Evolutionary conservation across 1,284 basidiomycete genomes (phyloP), one percentile per base, ranked within the genome.

Genomic region (Thelephora terrestris): DNA sequence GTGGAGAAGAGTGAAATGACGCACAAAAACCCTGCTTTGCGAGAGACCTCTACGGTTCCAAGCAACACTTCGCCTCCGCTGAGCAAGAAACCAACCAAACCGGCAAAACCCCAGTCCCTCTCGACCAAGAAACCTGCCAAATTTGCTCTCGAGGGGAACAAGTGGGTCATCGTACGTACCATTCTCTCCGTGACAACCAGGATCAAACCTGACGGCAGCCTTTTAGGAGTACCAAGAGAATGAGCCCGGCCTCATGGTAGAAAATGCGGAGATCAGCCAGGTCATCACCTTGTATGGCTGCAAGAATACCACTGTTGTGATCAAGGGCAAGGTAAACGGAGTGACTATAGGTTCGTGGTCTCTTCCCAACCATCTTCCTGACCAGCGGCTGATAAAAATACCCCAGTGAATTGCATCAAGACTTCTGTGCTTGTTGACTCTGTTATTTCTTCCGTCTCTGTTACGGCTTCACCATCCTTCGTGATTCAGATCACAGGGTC

Each of bases 1-100:
- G 96, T 99, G 17, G 91, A 96, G 64, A 81, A 85, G 68, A 94
- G 88, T 57, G 84, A 97, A 65, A 95, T 95, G 93, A 98, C 93
- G 6, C 96, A 99, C 74, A 98, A 99, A 76, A 99, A 99, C 61
- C 95, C 96, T 0, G 75, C 80, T 14, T 68, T 99, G 38, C 73
- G 93, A 36, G 76, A 79, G 4, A 67, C 78, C 21, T 75, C 75
- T 49, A 70, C 71, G 16, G 90, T 91, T 18, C 78, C 86, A 40
- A 73, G 55, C 21, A 43, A 53, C 27, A 49, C 56, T n/a, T 42
- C 57, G n/a, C 42, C 58, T 2, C 45, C 58, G 5, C 23, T 54
- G 43, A 48, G 58, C 57, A 87, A 82, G 68, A 79, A 76, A 49
- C 87, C 90, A 16, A 60, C 73, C 24, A 87, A 84, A 58, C 88